Evolutionary conservation across 1,284 basidiomycete species (phyloP).

Genomic region (Coniferiporia sulphurascens): DNA sequence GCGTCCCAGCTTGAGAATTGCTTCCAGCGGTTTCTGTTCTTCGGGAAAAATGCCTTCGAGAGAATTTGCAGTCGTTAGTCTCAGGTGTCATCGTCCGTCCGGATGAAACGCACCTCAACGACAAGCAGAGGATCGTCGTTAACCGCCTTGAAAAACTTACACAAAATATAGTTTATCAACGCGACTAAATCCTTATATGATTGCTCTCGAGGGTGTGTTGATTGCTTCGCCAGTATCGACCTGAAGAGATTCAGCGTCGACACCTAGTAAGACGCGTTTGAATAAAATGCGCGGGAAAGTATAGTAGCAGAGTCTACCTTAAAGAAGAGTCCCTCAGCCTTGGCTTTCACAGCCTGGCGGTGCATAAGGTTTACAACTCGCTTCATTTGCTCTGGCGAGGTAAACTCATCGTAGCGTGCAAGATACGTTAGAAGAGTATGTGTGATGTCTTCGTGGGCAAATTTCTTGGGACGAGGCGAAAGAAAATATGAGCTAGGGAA

Average conservation of each 20-base stretch:
- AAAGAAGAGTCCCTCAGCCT: conserved; percentile 91
- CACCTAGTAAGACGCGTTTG: conserved; percentile 45
- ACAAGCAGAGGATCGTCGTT: conserved; percentile 78
- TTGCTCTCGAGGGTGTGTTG: conserved; percentile 69
- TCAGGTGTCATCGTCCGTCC: conserved; percentile 25
- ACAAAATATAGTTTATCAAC: conserved; percentile 79
- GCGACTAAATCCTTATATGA: conserved; percentile 79
- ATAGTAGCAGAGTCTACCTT: conserved; percentile 52
- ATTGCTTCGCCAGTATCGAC: conserved; percentile 72
- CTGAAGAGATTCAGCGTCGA: conserved; percentile 84
- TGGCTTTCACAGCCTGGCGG: conserved; percentile 81
- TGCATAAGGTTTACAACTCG: conserved; percentile 83
- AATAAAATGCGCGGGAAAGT: conserved; percentile 5
- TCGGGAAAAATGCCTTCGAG: conserved; percentile 81
- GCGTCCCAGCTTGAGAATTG: conserved; percentile 76
- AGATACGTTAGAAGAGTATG: conserved; percentile 80
- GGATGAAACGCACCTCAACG: conserved; percentile 56
- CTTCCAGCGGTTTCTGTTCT: conserved; percentile 84
- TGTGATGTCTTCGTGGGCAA: conserved; percentile 79
- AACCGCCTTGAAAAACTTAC: conserved; percentile 88
- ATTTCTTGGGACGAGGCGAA: conserved; percentile 48
- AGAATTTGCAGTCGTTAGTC: conserved; percentile 20
- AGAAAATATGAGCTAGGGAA: conserved; percentile 3
- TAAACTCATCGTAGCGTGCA: conserved; percentile 76
- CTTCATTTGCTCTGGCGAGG: conserved; percentile 76